A percentile compares a stretch with the other conserved stretches of the same genome.
Conservation (phyloP, 805 yeast genomes). For the Ogataea trehaloabstinens region DNA sequence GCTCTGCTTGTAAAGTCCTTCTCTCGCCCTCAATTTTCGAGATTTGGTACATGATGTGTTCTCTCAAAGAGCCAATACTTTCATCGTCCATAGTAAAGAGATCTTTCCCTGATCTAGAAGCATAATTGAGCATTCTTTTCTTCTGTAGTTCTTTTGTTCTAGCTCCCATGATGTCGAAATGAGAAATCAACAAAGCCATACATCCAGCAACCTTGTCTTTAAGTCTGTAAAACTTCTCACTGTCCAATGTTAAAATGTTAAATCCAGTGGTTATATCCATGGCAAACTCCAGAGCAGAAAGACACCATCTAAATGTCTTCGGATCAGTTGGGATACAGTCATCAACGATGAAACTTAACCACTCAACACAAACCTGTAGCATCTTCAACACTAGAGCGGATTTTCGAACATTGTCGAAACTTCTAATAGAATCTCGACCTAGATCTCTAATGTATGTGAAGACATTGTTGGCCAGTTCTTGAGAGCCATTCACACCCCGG, state of each 20-base stretch:
- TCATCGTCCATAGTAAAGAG: conserved; percentile 53
- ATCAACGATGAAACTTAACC: conserved; percentile 92
- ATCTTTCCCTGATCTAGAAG: conserved; percentile 48
- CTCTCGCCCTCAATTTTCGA: conserved; percentile 59
- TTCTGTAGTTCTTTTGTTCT: conserved; percentile 72
- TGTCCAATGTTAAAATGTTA: conserved; percentile 76
- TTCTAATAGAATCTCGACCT: conserved; percentile 67
- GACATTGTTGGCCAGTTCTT: conserved; percentile 71
- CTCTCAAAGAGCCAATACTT: conserved; percentile 55
- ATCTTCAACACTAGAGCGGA: conserved; percentile 68
- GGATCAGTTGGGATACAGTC: conserved; percentile 92
- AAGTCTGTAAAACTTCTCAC: conserved; percentile 68
- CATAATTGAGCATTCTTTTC: conserved; percentile 52
- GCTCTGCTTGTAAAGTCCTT: conserved; percentile 39
- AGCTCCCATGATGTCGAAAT: conserved; percentile 98
- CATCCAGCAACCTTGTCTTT: conserved; percentile 89
- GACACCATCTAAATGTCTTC: conserved; percentile 94
- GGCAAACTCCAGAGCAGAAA: conserved; percentile 90
- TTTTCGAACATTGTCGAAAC: conserved; percentile 62
- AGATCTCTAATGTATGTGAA: conserved; percentile 80
- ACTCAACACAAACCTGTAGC: conserved; percentile 74
- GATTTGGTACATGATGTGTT: conserved; percentile 67
- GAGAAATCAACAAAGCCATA: conserved; percentile 89
- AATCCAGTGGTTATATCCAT: conserved; percentile 92
- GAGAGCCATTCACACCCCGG: conserved; percentile 58